phyloP scores from a whole-genome alignment of 176 grass and related monocot genomes.

The Chrysopogon serrulatus region DNA sequence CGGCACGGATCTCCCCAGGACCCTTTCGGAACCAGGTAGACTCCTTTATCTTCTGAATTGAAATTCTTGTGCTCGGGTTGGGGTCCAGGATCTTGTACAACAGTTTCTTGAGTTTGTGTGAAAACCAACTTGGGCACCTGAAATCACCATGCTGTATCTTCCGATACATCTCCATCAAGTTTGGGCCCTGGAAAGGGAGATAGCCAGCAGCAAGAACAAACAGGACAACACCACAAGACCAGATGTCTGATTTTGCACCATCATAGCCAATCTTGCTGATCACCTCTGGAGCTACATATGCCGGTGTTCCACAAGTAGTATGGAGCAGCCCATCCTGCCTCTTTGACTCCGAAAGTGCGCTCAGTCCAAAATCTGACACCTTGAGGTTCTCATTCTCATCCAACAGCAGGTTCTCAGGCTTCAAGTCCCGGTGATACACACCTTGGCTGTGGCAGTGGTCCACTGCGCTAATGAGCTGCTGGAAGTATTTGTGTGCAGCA shows the following conservation, averaged over 20 bases:
- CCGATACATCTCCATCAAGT: constrained; percentile 79
- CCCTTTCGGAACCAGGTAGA: constrained; percentile 79
- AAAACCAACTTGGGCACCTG: constrained; percentile 69
- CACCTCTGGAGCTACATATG: constrained; percentile 94
- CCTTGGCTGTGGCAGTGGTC: constrained; percentile 72
- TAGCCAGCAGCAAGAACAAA: constrained; percentile 71
- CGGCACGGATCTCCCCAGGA: constrained; percentile 14
- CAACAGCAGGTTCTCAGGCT: constrained; percentile 73
- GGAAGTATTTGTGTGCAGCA: constrained; percentile 57
- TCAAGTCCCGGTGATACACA: constrained; percentile 80
- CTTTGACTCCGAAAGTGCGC: constrained; percentile 59
- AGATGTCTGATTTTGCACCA: constrained; percentile 78
- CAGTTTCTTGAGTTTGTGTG: constrained; percentile 59
- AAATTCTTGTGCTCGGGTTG: constrained; percentile 59
- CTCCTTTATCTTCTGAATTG: constrained; percentile 69
- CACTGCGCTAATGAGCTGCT: constrained; percentile 72
- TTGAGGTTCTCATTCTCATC: constrained; percentile 76
- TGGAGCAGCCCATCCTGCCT: constrained; percentile 70
- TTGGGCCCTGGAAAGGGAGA: constrained; percentile 72
- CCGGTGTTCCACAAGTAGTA: constrained; percentile 78
- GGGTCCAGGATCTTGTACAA: constrained; percentile 69
- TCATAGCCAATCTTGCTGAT: constrained; percentile 57
- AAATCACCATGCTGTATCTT: constrained; percentile 67
- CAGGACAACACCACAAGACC: constrained; percentile 85
- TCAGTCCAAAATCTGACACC: constrained; percentile 74